Base-by-base conservation (phyloP, 768 basidiomycete genomes). In the Austroboletus festivus region DNA sequence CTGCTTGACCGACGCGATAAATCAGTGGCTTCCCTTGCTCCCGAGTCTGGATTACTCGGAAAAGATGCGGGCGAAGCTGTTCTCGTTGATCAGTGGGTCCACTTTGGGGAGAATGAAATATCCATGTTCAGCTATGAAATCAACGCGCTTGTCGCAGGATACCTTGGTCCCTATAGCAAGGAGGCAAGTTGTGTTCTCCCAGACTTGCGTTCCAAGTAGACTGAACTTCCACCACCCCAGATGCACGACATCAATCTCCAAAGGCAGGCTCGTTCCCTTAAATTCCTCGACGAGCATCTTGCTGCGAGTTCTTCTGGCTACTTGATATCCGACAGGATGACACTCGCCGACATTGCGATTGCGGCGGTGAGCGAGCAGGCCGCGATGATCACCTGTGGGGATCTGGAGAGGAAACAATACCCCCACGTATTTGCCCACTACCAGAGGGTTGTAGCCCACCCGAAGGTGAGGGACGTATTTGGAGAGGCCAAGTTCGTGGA, bases 61-160 rank as follows among this genome's bases (percentile, higher is more conserved):
- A 61, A 59, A 23, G 39, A 53, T 9, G 42, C 33, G 13, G 40
- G 16, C 5, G 65, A 65, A 38, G 47, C 61, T 20, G 63, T 61
- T 3, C 61, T 65, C 22, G 52, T 67, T 1, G 65, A 65, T 39
- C 65, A 65, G 31, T 65, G 64, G 64, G 49, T 65, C 16, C 64
- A 65, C 24, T 65, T 65, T 39, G 58, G 51, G 9, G 64, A 66
- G 39, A 48, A 45, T 11, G 64, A 65, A 39, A 63, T 68, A 24
- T n/a, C 51, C 35, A 7, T 1, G 44, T 48, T 52, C 50, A 68
- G 52, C 44, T 53, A 63, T 22, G 51, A 57, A 42, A 47, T 48
- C 24, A 44, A 31, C 18, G 65, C 46, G n/a, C 39, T 55, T 34
- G 49, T 60, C 24, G 12, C 19, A 13, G 58, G 55, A 44, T 38